Conservation (phyloP, 306 rosid genomes). For the Nissolia schottii region DNA sequence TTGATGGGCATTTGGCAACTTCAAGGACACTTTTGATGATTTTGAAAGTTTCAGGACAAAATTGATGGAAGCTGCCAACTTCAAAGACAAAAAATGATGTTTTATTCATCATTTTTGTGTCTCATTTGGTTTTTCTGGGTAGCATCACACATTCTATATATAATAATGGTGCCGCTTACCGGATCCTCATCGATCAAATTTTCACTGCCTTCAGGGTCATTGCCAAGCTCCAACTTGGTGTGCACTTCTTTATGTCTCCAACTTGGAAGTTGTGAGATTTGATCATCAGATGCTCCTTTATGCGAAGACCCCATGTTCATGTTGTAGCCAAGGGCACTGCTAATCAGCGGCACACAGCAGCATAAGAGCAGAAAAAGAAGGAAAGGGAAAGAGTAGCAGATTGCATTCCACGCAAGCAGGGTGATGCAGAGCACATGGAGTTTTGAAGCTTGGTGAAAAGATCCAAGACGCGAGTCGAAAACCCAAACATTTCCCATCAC, state of each 20-base stretch:
- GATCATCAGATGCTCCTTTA: conserved; percentile 82
- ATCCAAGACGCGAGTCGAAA: conserved; percentile 78
- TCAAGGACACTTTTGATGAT: too few relatives aligned
- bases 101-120: not conserved
- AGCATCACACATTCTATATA: not conserved
- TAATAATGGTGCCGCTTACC: conserved; percentile 47
- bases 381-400: conserved; percentile 93
- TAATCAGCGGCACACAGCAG: conserved; percentile 82
- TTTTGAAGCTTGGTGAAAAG: conserved; percentile 70
- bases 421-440: conserved; percentile 78
- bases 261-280: conserved; percentile 67
- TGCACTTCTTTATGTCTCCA: conserved; percentile 60
- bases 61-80: too few relatives aligned
- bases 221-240: conserved; percentile 35
- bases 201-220: conserved; percentile 36
- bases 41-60: too few relatives aligned
- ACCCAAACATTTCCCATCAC: conserved; percentile 99
- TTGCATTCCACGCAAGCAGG: conserved; percentile 89
- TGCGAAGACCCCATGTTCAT: conserved; percentile 74
- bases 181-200: conserved; percentile 50
- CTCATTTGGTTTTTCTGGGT: not conserved
- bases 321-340: conserved; percentile 83
- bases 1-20: too few relatives aligned
- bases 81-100: too few relatives aligned
- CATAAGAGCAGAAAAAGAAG: conserved; percentile 77